These are phyloP conservation scores for Ricinus communis DNA, from an alignment of 345 rosid genomes.

Conservation along the genomic window DNA sequence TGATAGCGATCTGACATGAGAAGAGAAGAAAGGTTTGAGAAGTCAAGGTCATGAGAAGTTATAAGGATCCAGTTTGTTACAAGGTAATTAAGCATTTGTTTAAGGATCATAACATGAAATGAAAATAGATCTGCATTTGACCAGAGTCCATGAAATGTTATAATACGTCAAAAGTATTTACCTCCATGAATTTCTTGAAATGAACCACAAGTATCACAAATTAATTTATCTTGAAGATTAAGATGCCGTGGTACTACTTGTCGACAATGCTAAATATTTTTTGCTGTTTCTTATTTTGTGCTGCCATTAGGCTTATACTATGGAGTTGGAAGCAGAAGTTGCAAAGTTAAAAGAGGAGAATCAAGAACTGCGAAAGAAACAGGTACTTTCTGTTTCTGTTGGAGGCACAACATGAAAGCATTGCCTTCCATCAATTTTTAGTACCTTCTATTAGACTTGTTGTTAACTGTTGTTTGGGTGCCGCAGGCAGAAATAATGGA, in stretches of 20 bases:
- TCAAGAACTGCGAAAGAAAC: slow-evolving; percentile 65
- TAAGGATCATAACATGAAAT: slow-evolving; percentile 20
- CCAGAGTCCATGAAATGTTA: background rate
- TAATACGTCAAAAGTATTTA: background rate
- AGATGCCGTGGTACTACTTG: slow-evolving; percentile 1
- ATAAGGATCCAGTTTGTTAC: slow-evolving; percentile 31
- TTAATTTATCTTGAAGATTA: background rate
- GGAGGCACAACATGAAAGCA: background rate
- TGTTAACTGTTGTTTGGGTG: slow-evolving; percentile 20
- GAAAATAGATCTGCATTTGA: slow-evolving; percentile 17
- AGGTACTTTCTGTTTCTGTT: slow-evolving; percentile 40
- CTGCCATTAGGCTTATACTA: slow-evolving; percentile 75
- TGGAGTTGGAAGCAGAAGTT: slow-evolving; percentile 92
- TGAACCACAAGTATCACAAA: background rate
- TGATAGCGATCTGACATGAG: slow-evolving; percentile 38
- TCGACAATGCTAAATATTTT: background rate
- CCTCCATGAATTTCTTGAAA: slow-evolving; percentile 1
- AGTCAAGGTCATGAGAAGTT: slow-evolving; percentile 36
- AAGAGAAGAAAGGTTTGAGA: slow-evolving; percentile 40
- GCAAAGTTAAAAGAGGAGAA: slow-evolving; percentile 86
- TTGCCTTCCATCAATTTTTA: slow-evolving; percentile 1
- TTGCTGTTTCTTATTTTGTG: slow-evolving; percentile 17
- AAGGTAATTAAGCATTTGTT: slow-evolving; percentile 34
- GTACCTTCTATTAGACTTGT: slow-evolving; percentile 7
- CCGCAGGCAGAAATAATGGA: slow-evolving; percentile 68